A percentile compares a stretch with the other conserved stretches of the same genome.
Conservation (phyloP, 192 early-diverging fungal genomes). For the Lobosporangium transversale region DNA sequence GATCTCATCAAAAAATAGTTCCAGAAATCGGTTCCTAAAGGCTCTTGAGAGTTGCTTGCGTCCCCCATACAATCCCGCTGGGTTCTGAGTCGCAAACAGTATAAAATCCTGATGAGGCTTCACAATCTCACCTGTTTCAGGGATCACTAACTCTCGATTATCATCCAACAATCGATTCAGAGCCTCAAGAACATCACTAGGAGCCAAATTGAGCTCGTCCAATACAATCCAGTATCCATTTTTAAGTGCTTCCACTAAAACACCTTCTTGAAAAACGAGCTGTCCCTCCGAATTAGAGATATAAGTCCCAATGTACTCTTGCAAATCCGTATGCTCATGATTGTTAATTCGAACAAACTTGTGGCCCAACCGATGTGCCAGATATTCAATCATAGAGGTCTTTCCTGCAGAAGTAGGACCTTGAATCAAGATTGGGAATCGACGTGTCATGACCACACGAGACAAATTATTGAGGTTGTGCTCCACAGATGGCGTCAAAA, state of each 20-base stretch:
- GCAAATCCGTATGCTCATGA: slow-evolving; percentile 98
- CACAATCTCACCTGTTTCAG: slow-evolving; percentile 94
- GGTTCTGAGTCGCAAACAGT: slow-evolving; percentile 99
- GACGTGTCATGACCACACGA: slow-evolving; percentile 89
- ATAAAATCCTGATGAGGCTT: slow-evolving; percentile 95
- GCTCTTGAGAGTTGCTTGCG: slow-evolving; percentile 95
- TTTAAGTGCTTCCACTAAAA: slow-evolving; percentile 91
- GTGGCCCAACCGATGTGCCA: slow-evolving; percentile 92
- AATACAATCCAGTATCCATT: slow-evolving; percentile 98
- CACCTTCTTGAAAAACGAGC: slow-evolving; percentile 96
- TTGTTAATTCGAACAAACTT: slow-evolving; percentile 98
- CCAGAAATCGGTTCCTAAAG: slow-evolving; percentile 97
- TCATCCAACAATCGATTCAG: slow-evolving; percentile 97
- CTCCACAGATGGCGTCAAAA: slow-evolving; percentile 89
- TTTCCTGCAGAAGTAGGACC: slow-evolving; percentile 98
- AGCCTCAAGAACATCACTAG: slow-evolving; percentile 97
- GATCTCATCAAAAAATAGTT: slow-evolving; percentile 97
- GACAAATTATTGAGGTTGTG: slow-evolving; percentile 88
- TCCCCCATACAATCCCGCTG: slow-evolving; percentile 97
- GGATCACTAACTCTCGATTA: slow-evolving; percentile 95
- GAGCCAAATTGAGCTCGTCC: slow-evolving; percentile 98
- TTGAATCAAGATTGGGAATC: slow-evolving; percentile 96
- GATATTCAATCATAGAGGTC: slow-evolving; percentile 97
- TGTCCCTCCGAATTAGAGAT: slow-evolving; percentile 81
- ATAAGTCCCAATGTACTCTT: slow-evolving; percentile 97